Evolutionary conservation across 495 filamentous ascomycete genomes (phyloP).

Genomic region (Massariosphaeria phaeospora): DNA sequence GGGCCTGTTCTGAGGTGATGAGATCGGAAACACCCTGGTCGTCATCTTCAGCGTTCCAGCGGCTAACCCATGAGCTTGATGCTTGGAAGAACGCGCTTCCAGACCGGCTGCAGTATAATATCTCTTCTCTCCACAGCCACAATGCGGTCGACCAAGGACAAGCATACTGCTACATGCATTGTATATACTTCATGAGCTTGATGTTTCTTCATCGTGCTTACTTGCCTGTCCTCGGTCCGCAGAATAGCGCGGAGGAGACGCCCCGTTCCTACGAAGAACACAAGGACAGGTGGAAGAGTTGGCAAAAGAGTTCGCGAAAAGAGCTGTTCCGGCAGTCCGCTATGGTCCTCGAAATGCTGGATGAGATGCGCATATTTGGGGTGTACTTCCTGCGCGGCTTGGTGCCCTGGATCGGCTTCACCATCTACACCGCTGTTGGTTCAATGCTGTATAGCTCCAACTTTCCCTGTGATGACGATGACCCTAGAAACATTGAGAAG

Average conservation of each 20-base stretch:
- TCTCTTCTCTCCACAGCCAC: constrained; percentile 32
- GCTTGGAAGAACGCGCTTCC: constrained; percentile 28
- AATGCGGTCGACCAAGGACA: constrained; percentile 35
- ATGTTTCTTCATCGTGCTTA: constrained; percentile 37
- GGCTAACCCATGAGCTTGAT: constrained; percentile 23
- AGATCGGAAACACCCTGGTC: constrained; percentile 31
- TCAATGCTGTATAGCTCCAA: constrained; percentile 35
- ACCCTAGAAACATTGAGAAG: constrained; percentile 21
- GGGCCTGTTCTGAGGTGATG: constrained; percentile 31
- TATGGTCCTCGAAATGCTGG: constrained; percentile 36
- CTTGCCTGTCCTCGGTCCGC: constrained; percentile 32
- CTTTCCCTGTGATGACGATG: constrained; percentile 30
- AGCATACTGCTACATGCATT: constrained; percentile 36
- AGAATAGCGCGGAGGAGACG: constrained; percentile 20
- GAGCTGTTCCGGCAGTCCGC: constrained; percentile 31
- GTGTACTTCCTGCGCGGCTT: constrained; percentile 35
- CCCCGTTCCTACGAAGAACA: constrained; percentile 25
- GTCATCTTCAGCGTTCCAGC: constrained; percentile 26
- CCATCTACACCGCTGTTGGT: constrained; percentile 36
- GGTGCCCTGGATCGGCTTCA: constrained; percentile 38
- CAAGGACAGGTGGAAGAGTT: constrained; percentile 28
- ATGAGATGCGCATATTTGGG: constrained; percentile 37
- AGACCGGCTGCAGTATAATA: constrained; percentile 28
- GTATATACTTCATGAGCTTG: constrained; percentile 33
- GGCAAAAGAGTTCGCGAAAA: constrained; percentile 27